Conservation (phyloP, 768 basidiomycete species). For the Amanita rimosa region DNA sequence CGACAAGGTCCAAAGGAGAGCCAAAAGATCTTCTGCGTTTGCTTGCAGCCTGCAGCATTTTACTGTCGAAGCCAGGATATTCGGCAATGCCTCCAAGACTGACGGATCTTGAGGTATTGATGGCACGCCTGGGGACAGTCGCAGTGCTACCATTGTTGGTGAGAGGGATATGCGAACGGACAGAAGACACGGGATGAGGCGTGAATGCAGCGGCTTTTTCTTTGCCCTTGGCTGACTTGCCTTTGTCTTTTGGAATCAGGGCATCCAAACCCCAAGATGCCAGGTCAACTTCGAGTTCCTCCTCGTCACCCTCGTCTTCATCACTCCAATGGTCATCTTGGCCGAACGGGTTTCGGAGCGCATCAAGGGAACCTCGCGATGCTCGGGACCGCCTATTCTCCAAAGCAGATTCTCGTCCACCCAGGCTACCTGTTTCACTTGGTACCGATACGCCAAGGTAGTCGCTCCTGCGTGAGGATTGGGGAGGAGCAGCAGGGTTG, state of each 20-base stretch:
- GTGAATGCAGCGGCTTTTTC: constrained; percentile 28
- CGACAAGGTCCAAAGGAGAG: constrained; percentile 43
- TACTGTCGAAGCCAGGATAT: not conserved
- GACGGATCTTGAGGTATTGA: constrained; percentile 44
- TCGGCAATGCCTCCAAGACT: constrained; percentile 35
- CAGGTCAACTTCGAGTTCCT: constrained; percentile 65
- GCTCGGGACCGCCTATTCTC: constrained; percentile 38
- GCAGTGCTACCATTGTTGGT: constrained; percentile 26
- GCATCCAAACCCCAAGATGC: constrained; percentile 78
- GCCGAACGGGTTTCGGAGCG: constrained; percentile 66
- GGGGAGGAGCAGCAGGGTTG: constrained; percentile 35
- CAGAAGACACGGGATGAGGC: constrained; percentile 27
- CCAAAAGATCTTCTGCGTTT: constrained; percentile 46
- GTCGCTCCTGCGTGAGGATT: constrained; percentile 43
- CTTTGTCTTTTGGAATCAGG: constrained; percentile 62
- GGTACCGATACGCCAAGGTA: constrained; percentile 59
- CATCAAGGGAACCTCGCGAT: constrained; percentile 50
- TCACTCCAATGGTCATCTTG: constrained; percentile 48
- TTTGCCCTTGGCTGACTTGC: constrained; percentile 27
- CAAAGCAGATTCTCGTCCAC: constrained; percentile 34
- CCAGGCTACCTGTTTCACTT: constrained; percentile 40
- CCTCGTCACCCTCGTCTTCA: constrained; percentile 40
- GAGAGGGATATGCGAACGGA: constrained; percentile 30
- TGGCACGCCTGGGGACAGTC: constrained; percentile 22
- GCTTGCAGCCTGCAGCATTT: constrained; percentile 1